These are phyloP conservation scores for Penicillium aurantiogriseum DNA, from an alignment of 2,329 filamentous ascomycete species.

Conservation along the genomic window DNA sequence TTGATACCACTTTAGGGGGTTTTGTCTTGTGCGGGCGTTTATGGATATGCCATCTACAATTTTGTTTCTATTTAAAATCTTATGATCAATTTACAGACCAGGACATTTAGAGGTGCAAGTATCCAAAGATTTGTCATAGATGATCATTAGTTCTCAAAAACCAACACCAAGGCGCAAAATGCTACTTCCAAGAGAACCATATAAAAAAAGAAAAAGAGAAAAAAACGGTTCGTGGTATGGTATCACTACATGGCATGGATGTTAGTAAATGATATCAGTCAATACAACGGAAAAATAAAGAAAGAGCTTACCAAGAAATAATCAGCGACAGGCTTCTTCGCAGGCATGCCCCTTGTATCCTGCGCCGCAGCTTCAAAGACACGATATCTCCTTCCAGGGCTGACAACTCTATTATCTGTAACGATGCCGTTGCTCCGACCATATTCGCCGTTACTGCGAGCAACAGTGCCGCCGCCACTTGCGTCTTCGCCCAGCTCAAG, in stretches of 20 bases:
- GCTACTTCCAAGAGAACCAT: slow-evolving; percentile 16
- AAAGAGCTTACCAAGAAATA: slow-evolving; percentile 69
- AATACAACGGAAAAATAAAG: background rate
- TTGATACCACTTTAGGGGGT: background rate
- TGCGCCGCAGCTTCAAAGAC: slow-evolving; percentile 97
- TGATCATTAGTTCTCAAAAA: slow-evolving; percentile 25
- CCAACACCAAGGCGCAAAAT: slow-evolving; percentile 25
- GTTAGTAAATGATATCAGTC: slow-evolving; percentile 11
- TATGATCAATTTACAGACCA: background rate
- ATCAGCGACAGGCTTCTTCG: slow-evolving; percentile 96
- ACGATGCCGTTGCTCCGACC: slow-evolving; percentile 48
- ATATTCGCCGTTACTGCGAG: slow-evolving; percentile 57
- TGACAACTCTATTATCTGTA: slow-evolving; percentile 53
- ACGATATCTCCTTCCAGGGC: slow-evolving; percentile 84
- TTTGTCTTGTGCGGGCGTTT: background rate
- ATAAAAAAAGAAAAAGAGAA: slow-evolving; percentile 10
- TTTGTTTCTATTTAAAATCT: background rate
- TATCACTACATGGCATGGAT: slow-evolving; percentile 17
- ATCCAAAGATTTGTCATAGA: slow-evolving; percentile 19
- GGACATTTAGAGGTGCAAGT: background rate
- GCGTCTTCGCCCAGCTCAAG: slow-evolving; percentile 88
- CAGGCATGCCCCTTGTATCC: slow-evolving; percentile 94
- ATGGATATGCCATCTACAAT: background rate
- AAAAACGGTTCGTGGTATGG: slow-evolving; percentile 15
- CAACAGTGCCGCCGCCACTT: slow-evolving; percentile 68